These are phyloP conservation scores for Discostella pseudostelligera DNA, from an alignment of 108 stramenopile species.

Conservation along the genomic window DNA sequence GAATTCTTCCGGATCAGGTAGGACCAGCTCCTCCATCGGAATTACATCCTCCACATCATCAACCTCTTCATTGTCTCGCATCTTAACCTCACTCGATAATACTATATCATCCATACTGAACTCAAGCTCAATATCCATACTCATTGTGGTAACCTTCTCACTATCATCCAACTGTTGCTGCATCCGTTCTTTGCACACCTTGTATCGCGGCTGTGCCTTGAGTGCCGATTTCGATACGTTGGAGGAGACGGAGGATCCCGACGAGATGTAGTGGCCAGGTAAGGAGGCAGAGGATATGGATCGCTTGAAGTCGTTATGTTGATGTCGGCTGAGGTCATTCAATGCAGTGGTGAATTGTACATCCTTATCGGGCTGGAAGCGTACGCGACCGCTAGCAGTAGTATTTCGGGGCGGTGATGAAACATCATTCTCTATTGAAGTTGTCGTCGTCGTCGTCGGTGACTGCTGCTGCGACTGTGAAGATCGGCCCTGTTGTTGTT, in stretches of 20 bases:
- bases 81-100: neutral
- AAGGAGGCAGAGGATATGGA: neutral
- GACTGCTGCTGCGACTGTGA: neutral
- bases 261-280: neutral
- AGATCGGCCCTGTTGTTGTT: neutral
- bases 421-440: neutral
- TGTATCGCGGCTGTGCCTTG: conserved; percentile 3
- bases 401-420: neutral
- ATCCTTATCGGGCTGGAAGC: conserved; percentile 1
- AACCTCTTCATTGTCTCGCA: neutral
- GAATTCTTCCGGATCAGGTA: conserved; percentile 11
- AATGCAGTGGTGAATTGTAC: neutral
- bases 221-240: conserved; percentile 3
- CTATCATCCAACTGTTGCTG: conserved; percentile 5
- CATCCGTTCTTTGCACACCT: neutral
- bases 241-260: neutral
- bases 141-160: conserved; percentile 7
- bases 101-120: neutral
- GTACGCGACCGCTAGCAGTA: conserved; percentile 5
- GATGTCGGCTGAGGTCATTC: neutral
- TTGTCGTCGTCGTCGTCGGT: neutral
- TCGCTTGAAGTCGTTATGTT: neutral
- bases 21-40: neutral
- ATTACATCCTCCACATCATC: neutral
- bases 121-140: neutral